These are phyloP conservation scores for Kwoniella sp. DNA, from an alignment of 768 basidiomycete genomes.

Conservation along the genomic window DNA sequence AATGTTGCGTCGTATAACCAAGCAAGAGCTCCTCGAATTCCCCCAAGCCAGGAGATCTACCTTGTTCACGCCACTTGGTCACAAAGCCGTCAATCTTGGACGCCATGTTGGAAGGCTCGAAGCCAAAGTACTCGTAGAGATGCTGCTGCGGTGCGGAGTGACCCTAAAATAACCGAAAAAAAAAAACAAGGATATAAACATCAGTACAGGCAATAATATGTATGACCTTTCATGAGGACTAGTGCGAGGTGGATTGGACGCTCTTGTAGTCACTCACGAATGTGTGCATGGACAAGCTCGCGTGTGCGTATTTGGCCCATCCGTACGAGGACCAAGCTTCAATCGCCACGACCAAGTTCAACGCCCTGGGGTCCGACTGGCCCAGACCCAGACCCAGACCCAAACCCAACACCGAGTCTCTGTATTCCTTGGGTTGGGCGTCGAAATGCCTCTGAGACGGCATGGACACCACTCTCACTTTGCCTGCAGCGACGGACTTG, in stretches of 20 bases:
- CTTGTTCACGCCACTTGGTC: constrained; percentile 16
- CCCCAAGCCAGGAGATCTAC: constrained; percentile 43
- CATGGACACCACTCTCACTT: constrained; percentile 54
- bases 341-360: constrained; percentile 47
- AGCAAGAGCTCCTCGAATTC: constrained; percentile 52
- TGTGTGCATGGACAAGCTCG: constrained; percentile 50
- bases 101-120: constrained; percentile 44
- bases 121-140: constrained; percentile 54
- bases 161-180: constrained; percentile 14
- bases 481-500: constrained; percentile 1
- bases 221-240: no score
- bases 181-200: no score
- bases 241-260: no score
- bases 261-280: constrained; percentile 31
- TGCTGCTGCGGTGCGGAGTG: constrained; percentile 49
- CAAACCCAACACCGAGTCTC: constrained; percentile 35
- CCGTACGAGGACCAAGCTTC: constrained; percentile 53
- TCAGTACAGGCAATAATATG: no score
- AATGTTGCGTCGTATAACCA: background rate
- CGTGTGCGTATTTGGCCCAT: constrained; percentile 55
- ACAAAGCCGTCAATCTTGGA: constrained; percentile 37
- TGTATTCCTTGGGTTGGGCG: constrained; percentile 38
- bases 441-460: constrained; percentile 51
- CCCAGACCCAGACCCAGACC: no score
- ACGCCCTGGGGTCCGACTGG: no score